These are phyloP conservation scores for Cytospora piceae DNA, from an alignment of 2,329 filamentous ascomycete genomes.

Conservation along the genomic window DNA sequence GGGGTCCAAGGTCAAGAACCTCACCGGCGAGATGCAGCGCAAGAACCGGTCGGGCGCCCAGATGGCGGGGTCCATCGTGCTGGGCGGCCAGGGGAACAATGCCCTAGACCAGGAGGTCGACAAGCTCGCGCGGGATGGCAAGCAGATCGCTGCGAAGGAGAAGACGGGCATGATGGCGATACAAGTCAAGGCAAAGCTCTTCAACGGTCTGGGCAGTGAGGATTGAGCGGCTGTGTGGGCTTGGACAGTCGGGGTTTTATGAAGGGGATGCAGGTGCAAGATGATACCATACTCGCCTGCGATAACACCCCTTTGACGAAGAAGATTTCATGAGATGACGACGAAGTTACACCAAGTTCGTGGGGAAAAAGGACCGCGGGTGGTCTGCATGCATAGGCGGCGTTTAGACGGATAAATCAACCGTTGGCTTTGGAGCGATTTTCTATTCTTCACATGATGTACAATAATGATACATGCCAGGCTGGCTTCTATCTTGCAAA, in stretches of 20 bases:
- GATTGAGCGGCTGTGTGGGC: slow-evolving; percentile 5
- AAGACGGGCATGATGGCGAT: slow-evolving; percentile 64
- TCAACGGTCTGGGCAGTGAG: slow-evolving; percentile 48
- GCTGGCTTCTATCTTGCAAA: neutral
- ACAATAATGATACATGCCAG: slow-evolving; percentile 23
- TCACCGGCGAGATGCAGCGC: slow-evolving; percentile 48
- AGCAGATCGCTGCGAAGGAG: slow-evolving; percentile 64
- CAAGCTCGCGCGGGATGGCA: slow-evolving; percentile 65
- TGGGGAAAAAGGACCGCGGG: neutral
- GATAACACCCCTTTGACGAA: slow-evolving; percentile 4
- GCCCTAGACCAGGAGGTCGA: slow-evolving; percentile 55
- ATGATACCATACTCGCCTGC: slow-evolving; percentile 12
- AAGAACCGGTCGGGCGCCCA: slow-evolving; percentile 35
- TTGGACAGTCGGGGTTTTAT: neutral
- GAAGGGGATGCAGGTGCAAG: slow-evolving; percentile 3
- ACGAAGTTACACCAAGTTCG: slow-evolving; percentile 1
- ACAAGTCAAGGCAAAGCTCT: slow-evolving; percentile 66
- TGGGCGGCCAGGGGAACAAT: slow-evolving; percentile 34
- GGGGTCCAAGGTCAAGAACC: slow-evolving; percentile 77
- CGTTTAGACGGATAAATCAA: slow-evolving; percentile 25
- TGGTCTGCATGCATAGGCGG: slow-evolving; percentile 24
- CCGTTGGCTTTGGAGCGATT: slow-evolving; percentile 21
- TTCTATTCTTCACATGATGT: slow-evolving; percentile 20
- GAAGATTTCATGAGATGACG: slow-evolving; percentile 11
- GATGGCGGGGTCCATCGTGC: slow-evolving; percentile 30